Base-by-base conservation (phyloP, 176 grass and related monocot species). In the Neostapfia colusana region DNA sequence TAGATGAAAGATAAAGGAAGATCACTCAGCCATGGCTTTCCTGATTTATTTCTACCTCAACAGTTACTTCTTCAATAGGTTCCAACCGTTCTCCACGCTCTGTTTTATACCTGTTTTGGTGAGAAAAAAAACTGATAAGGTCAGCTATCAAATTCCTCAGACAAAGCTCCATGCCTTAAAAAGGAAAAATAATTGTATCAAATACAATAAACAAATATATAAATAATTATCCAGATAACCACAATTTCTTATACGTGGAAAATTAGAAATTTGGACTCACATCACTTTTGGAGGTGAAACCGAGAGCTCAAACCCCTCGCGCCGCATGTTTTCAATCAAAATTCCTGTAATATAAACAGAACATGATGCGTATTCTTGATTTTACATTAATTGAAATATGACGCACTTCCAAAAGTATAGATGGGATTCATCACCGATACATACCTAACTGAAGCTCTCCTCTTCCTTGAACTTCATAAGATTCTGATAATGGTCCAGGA, bases 371-470 rank as follows among this genome's bases (percentile, higher is more conserved):
- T 73, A 72, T 66, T 60, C 37, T 53, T 62, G 74, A 59, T 4
- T 51, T 60, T 14, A 83, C 60, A 78, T 48, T 75, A 57, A 53
- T 18, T 25, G 11, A 27, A 37, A 50, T 31, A 31, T 51, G 31
- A 43, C 6, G 23, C 27, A 56, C 9, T 65, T 63, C 16, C 28
- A 75, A 66, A 74, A 16, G 45, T 63, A 15, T 12, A 46, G 13
- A 39, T 75, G 43, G 25, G 44, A 41, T 70, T 69, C 18, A 17
- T 59, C 59, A 84, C 67, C 40, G 65, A 63, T 73, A n/a, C 79
- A 78, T n/a, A 96, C 95, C 95, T 89, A 98, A 79, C 81, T 98
- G 95, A 90, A 98, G 95, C 63, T 98, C 95, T 61, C 95, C 95
- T 80, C 95, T 98, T 82, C 95, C 95, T 88, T 94, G 95, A 91